Evolutionary conservation across 345 rosid species (phyloP), one percentile per base, ranked within the genome.

Genomic region (Populus euphratica): DNA sequence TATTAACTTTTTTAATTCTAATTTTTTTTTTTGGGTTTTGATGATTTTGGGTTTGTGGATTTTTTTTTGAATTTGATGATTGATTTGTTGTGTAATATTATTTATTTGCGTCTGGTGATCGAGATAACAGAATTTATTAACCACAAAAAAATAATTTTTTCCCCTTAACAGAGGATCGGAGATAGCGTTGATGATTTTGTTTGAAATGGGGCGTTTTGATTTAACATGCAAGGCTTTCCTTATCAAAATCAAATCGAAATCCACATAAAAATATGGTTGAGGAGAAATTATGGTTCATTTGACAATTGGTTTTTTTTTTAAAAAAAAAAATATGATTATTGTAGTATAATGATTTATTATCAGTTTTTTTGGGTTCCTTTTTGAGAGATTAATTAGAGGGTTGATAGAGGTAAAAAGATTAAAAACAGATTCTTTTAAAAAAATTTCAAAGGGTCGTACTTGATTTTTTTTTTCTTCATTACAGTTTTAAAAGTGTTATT

Each of bases 91-190:
- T 59, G 63, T n/a, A 59, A 56, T 56, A 56, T 56, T n/a, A 56
- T 56, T 56, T 56, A 56, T n/a, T 56, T 10, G 63, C 63, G 63
- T 56, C 63, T 56, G 61, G 38, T n/a, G 75, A 72, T n/a, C 65
- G 18, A 12, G 29, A 21, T 18, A 18, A 47, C 62, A 70, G 6
- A 70, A 18, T n/a, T 39, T 27, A 33, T 69, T 41, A 49, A 8
- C 36, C 52, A 33, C 43, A 35, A 73, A 73, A 5, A 73, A 61
- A 16, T 9, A 25, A 12, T 4, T 10, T 59, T n/a, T 59, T 59
- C 63, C 44, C 44, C 44, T 41, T 41, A 41, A 10, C 11, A 41
- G 44, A 41, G 13, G 9, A 41, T 11, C 17, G 11, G 50, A 44
- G 17, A 44, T 14, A 13, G 50, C 17, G 17, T 44, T 44, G 50